Evolutionary conservation across 768 basidiomycete species (phyloP).

Genomic region (Tricholoma furcatifolium): DNA sequence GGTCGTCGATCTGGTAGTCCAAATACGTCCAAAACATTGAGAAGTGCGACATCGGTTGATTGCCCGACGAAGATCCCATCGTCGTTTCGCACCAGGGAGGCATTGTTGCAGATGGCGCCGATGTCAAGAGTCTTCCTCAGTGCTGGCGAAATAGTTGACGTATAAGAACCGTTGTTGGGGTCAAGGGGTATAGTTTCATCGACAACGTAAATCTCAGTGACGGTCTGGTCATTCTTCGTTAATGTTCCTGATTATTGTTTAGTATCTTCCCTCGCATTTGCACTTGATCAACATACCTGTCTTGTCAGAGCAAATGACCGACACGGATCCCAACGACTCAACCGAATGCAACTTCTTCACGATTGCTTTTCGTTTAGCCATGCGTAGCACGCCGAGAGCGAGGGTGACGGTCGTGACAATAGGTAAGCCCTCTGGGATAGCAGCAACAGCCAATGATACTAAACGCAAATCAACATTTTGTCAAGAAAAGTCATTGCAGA

Average conservation of each 20-base stretch:
- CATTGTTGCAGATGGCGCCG: constrained; percentile 90
- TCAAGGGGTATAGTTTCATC: constrained; percentile 78
- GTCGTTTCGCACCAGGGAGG: constrained; percentile 60
- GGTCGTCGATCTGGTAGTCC: constrained; percentile 66
- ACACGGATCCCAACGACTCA: constrained; percentile 90
- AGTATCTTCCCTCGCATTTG: background rate
- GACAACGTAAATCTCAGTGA: constrained; percentile 83
- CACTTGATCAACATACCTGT: constrained; percentile 55
- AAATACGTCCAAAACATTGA: constrained; percentile 74
- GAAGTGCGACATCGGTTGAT: constrained; percentile 88
- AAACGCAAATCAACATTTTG: constrained; percentile 2
- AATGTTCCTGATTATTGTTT: constrained; percentile 61
- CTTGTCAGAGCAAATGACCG: constrained; percentile 98
- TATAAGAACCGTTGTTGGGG: constrained; percentile 39
- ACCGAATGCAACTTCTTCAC: constrained; percentile 97
- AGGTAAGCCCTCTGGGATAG: constrained; percentile 94
- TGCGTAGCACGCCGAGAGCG: constrained; percentile 89
- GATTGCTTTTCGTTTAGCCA: constrained; percentile 94
- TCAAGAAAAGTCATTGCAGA: background rate
- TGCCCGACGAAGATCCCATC: constrained; percentile 80
- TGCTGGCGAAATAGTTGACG: constrained; percentile 53
- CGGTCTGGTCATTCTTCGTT: constrained; percentile 95
- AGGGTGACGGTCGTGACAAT: constrained; percentile 98
- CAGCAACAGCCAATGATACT: constrained; percentile 98
- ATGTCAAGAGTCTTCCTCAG: constrained; percentile 75